Evolutionary conservation across 495 filamentous ascomycete genomes (phyloP).

Genomic region (Pyronema omphalodes): DNA sequence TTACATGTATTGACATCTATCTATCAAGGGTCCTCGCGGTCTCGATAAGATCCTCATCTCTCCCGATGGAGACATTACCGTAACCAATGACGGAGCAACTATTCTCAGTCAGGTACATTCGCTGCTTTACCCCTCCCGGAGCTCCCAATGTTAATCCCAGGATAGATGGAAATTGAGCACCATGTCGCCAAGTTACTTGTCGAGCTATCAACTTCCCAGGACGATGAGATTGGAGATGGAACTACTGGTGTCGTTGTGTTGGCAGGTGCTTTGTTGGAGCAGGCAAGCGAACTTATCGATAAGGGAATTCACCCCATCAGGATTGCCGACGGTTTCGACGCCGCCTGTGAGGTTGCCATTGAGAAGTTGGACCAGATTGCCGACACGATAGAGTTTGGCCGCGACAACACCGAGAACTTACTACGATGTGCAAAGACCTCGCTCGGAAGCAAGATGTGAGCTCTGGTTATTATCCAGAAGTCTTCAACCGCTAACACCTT

Average conservation of each 20-base stretch:
- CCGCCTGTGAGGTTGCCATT: conserved; percentile 90
- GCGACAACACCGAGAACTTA: conserved; percentile 59
- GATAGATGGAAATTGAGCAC: conserved; percentile 90
- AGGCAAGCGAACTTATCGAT: conserved; percentile 96
- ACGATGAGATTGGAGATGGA: conserved; percentile 97
- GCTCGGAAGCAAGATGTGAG: conserved; percentile 85
- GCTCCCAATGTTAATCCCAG: conserved; percentile 15
- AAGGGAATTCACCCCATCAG: conserved; percentile 98
- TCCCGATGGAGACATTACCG: conserved; percentile 95
- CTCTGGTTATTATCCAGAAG: background rate
- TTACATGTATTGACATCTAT: background rate
- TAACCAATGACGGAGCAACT: conserved; percentile 97
- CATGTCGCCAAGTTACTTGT: conserved; percentile 94
- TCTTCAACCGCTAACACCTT: conserved; percentile 5
- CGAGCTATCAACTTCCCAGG: conserved; percentile 95
- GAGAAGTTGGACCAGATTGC: conserved; percentile 82
- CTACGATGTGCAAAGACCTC: conserved; percentile 89
- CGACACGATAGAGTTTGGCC: conserved; percentile 71
- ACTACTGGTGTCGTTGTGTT: conserved; percentile 96
- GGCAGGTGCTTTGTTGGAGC: conserved; percentile 84
- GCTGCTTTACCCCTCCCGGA: background rate
- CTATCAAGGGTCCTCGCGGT: conserved; percentile 60
- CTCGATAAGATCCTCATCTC: conserved; percentile 99
- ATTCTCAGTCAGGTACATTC: conserved; percentile 62
- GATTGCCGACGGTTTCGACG: conserved; percentile 94